Percentiles rank a stretch among this genome's conserved stretches.
These are phyloP conservation scores for Pseudocohnilembus persalinus DNA, from an alignment of 169 alveolate genomes.

Conservation along the genomic window DNA sequence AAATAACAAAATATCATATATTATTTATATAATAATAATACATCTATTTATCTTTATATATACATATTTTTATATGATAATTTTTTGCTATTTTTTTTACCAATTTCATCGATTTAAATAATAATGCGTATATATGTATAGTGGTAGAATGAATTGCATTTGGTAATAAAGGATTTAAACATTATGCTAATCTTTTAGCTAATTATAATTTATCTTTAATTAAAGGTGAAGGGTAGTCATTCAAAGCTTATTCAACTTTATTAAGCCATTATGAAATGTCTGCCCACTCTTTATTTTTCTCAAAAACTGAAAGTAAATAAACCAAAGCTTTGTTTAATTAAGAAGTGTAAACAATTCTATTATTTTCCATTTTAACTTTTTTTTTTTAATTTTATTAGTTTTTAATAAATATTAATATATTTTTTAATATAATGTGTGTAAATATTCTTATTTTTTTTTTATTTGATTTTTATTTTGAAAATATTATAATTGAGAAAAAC, in stretches of 20 bases:
- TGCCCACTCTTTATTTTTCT: slow-evolving; percentile 47
- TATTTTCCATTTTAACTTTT: slow-evolving; percentile 30
- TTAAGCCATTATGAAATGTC: slow-evolving; percentile 31
- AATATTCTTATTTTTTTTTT: too few relatives aligned
- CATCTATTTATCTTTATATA: slow-evolving; percentile 9
- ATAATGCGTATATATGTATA: slow-evolving; percentile 24
- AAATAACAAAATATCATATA: too few relatives aligned
- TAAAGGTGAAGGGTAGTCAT: slow-evolving; percentile 41
- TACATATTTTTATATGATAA: too few relatives aligned
- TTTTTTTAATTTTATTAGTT: too few relatives aligned
- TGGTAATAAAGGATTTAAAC: slow-evolving; percentile 44
- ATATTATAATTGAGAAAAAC: too few relatives aligned
- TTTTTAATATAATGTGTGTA: too few relatives aligned
- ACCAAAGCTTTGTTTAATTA: slow-evolving; percentile 26
- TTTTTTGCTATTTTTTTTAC: too few relatives aligned
- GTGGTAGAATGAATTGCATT: slow-evolving; percentile 30
- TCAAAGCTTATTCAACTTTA: slow-evolving; percentile 40
- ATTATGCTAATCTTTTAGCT: slow-evolving; percentile 48
- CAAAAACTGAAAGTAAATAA: slow-evolving; percentile 28
- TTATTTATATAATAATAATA: slow-evolving; percentile 12
- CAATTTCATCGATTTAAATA: slow-evolving; percentile 6
- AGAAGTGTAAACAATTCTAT: slow-evolving; percentile 23
- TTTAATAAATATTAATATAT: too few relatives aligned
- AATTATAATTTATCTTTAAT: slow-evolving; percentile 31
- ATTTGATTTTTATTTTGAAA: too few relatives aligned